A percentile compares a stretch with the other conserved stretches of the same genome.
Conservation (phyloP, 1,284 basidiomycete species). For the Hymenochaete sp. region DNA sequence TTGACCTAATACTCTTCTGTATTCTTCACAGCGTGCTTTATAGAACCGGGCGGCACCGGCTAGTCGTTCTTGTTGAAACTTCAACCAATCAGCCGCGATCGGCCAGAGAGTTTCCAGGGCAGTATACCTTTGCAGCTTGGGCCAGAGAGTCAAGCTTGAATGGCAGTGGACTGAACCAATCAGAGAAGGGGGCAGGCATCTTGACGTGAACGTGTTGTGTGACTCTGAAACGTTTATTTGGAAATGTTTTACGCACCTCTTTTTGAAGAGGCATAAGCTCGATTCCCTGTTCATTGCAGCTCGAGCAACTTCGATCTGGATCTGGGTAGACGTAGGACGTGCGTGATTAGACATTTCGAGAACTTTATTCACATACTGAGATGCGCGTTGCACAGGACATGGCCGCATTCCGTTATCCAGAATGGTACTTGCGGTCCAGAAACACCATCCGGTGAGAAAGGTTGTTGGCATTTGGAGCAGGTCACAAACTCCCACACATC, state of each 20-base stretch:
- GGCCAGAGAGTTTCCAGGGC: conserved; percentile 1
- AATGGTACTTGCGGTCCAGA: conserved; percentile 56
- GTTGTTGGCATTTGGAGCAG: conserved; percentile 59
- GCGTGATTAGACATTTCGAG: background rate
- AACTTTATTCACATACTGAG: conserved; percentile 49
- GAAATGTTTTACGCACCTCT: conserved; percentile 36
- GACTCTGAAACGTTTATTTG: background rate
- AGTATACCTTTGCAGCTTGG: conserved; percentile 52
- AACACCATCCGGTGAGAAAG: conserved; percentile 41
- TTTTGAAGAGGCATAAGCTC: conserved; percentile 63
- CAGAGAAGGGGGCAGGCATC: conserved; percentile 70
- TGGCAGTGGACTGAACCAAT: conserved; percentile 65
- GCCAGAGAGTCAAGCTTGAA: conserved; percentile 52
- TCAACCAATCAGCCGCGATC: conserved; percentile 2
- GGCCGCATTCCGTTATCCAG: conserved; percentile 78
- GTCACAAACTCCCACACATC: conserved; percentile 74
- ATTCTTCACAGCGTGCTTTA: conserved; percentile 43
- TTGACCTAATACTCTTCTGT: conserved; percentile 42
- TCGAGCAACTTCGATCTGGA: conserved; percentile 59
- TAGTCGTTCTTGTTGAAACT: conserved; percentile 76
- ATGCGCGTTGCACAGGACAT: conserved; percentile 73
- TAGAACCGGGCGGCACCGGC: conserved; percentile 56
- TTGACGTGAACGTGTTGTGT: conserved; percentile 24
- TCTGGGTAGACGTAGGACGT: conserved; percentile 31
- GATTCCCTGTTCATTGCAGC: conserved; percentile 53